A percentile compares a stretch with the other conserved stretches of the same genome.
Evolutionary conservation across 1,139 yeast species (phyloP).

Genomic region (Zygosaccharomyces sapae): DNA sequence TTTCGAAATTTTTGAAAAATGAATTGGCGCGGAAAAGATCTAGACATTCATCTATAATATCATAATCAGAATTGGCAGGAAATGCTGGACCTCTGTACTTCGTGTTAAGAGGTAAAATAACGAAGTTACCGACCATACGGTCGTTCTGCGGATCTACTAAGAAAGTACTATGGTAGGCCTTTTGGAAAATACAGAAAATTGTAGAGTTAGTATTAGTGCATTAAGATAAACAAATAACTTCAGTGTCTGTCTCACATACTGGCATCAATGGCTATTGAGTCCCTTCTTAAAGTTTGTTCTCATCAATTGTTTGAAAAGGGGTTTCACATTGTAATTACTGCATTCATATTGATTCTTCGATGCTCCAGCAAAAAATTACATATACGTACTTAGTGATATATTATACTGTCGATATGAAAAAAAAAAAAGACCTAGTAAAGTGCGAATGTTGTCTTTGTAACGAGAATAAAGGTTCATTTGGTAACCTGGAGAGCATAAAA

Average conservation of each 20-base stretch:
- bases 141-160: constrained; percentile 56
- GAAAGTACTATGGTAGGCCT: constrained; percentile 92
- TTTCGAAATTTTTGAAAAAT: constrained; percentile 93
- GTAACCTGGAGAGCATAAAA: not conserved
- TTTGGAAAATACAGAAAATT: not conserved
- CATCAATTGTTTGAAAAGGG: not conserved
- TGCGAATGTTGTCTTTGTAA: not conserved
- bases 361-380: constrained; percentile 1
- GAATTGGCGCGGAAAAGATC: constrained; percentile 95
- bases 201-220: constrained; percentile 2
- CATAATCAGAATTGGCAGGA: constrained; percentile 78
- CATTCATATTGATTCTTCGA: not conserved
- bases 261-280: constrained; percentile 9
- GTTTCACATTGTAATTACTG: not conserved
- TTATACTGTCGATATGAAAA: not conserved
- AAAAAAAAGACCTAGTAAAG: not conserved
- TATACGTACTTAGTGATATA: not conserved
- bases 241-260: constrained; percentile 8
- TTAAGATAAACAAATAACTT: not conserved
- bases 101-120: constrained; percentile 77
- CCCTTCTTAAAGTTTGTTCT: not conserved
- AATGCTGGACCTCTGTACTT: constrained; percentile 88
- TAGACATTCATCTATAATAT: constrained; percentile 82
- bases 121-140: constrained; percentile 59
- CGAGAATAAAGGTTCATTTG: not conserved